Evolutionary conservation across 768 basidiomycete genomes (phyloP).

Genomic region (Ramaria sp.): DNA sequence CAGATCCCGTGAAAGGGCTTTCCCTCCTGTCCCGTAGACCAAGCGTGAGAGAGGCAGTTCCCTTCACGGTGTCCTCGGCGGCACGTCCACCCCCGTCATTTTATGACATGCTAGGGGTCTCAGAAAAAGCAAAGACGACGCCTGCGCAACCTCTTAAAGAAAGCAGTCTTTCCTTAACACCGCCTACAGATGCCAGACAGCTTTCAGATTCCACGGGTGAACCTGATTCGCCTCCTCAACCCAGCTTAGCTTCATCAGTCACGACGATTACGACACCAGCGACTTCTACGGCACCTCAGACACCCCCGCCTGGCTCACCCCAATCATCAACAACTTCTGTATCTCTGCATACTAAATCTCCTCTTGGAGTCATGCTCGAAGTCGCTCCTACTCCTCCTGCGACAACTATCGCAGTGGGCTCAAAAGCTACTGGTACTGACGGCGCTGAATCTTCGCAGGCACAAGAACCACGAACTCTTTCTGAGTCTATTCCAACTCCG

Average conservation of each 20-base stretch:
- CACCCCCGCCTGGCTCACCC: constrained; percentile 42
- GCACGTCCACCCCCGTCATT: constrained; percentile 8
- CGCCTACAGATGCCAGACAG: constrained; percentile 8
- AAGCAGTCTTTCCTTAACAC: constrained; percentile 10
- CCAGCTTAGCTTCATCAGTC: constrained; percentile 17
- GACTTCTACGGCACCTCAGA: constrained; percentile 38
- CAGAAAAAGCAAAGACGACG: not conserved
- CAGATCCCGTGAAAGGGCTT: constrained; percentile 5
- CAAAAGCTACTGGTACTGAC: not conserved
- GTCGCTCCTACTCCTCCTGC: constrained; percentile 4
- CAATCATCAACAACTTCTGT: constrained; percentile 50
- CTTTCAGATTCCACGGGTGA: constrained; percentile 19
- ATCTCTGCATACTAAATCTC: constrained; percentile 25
- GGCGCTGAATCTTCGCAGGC: not conserved
- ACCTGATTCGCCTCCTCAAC: constrained; percentile 38
- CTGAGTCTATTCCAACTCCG: constrained; percentile 9
- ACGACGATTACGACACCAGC: constrained; percentile 28
- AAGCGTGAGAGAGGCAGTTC: not conserved
- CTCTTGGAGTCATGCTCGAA: constrained; percentile 17
- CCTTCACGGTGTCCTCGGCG: constrained; percentile 10
- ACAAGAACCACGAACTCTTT: not conserved
- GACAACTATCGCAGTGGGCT: not conserved
- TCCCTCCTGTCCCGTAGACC: constrained; percentile 4
- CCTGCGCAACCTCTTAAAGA: not conserved
- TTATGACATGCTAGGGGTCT: not conserved